A percentile compares a stretch with the other conserved stretches of the same genome.
Conservation (phyloP, 1,139 yeast species). For the Debaryomyces singareniensis region DNA sequence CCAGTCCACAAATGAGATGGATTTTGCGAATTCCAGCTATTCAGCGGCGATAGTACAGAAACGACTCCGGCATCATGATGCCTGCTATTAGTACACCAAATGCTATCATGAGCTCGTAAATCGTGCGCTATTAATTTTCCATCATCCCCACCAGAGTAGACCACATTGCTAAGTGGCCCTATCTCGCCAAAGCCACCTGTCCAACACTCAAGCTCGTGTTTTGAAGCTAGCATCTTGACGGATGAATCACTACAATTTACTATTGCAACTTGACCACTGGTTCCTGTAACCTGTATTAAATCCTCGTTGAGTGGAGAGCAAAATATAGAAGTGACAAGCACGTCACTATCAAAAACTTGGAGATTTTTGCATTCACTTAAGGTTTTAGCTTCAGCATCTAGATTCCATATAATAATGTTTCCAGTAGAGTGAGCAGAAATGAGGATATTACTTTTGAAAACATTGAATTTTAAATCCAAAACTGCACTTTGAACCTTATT, state of each 20-base stretch:
- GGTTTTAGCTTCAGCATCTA: conserved; percentile 10
- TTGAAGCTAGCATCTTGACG: conserved; percentile 12
- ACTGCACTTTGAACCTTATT: conserved; percentile 54
- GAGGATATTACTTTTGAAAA: conserved; percentile 41
- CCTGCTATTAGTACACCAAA: conserved; percentile 53
- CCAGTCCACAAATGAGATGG: conserved; percentile 77
- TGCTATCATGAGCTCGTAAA: conserved; percentile 34
- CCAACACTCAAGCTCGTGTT: conserved; percentile 84
- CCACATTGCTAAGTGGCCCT: conserved; percentile 47
- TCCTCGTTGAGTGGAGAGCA: conserved; percentile 41
- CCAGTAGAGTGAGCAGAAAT: conserved; percentile 82
- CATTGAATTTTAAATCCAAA: conserved; percentile 65
- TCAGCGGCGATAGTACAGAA: conserved; percentile 52
- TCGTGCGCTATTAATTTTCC: conserved; percentile 72
- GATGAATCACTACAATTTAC: conserved; percentile 18
- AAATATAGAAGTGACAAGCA: conserved; percentile 60
- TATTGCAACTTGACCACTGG: conserved; percentile 47
- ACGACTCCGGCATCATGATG: conserved; percentile 87
- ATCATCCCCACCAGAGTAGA: conserved; percentile 93
- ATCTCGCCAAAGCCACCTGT: conserved; percentile 67
- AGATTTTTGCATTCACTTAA: conserved; percentile 13
- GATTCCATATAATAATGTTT: conserved; percentile 56
- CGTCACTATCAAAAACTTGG: conserved; percentile 40
- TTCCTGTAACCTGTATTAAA: conserved; percentile 44
- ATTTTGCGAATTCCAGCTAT: conserved; percentile 30